Conservation (phyloP, 805 yeast species). For the Ogataea populi-albae region DNA sequence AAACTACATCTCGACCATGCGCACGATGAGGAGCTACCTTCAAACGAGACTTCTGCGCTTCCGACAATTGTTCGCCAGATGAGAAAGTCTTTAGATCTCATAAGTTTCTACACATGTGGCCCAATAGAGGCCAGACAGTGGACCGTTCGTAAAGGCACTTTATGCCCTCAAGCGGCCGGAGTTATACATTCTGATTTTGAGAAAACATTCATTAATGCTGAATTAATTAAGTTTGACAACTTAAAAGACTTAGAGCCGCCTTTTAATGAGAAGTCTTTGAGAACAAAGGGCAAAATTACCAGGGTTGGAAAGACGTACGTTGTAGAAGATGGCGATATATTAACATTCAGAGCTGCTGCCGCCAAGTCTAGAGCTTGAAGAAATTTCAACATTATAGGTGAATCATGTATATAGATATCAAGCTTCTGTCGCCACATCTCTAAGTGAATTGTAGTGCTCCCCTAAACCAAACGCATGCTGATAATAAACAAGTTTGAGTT, state of each 20-base stretch:
- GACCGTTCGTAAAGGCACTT: slow-evolving; percentile 89
- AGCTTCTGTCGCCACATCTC: slow-evolving; percentile 20
- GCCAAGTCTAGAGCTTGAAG: slow-evolving; percentile 16
- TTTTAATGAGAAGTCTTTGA: slow-evolving; percentile 74
- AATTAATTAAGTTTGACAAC: slow-evolving; percentile 83
- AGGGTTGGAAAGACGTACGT: slow-evolving; percentile 93
- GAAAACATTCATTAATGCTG: slow-evolving; percentile 92
- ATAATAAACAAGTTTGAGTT: slow-evolving; percentile 72
- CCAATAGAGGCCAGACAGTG: slow-evolving; percentile 97
- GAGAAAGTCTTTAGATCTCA: slow-evolving; percentile 83
- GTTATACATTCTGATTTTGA: slow-evolving; percentile 94
- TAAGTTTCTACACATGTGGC: slow-evolving; percentile 95
- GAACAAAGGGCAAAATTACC: slow-evolving; percentile 83
- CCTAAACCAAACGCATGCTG: slow-evolving; percentile 87
- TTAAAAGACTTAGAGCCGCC: slow-evolving; percentile 59
- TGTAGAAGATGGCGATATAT: slow-evolving; percentile 92
- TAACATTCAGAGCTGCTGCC: slow-evolving; percentile 89
- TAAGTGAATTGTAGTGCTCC: slow-evolving; percentile 86
- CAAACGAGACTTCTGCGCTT: slow-evolving; percentile 77
- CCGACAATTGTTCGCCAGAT: slow-evolving; percentile 83
- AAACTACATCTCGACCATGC: slow-evolving; percentile 9
- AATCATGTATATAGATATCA: not conserved
- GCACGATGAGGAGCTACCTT: slow-evolving; percentile 62
- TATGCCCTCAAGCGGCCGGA: slow-evolving; percentile 99
- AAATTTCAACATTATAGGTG: not conserved